These are phyloP conservation scores for Lactarius hengduanensis DNA, from an alignment of 768 basidiomycete species.

Conservation along the genomic window DNA sequence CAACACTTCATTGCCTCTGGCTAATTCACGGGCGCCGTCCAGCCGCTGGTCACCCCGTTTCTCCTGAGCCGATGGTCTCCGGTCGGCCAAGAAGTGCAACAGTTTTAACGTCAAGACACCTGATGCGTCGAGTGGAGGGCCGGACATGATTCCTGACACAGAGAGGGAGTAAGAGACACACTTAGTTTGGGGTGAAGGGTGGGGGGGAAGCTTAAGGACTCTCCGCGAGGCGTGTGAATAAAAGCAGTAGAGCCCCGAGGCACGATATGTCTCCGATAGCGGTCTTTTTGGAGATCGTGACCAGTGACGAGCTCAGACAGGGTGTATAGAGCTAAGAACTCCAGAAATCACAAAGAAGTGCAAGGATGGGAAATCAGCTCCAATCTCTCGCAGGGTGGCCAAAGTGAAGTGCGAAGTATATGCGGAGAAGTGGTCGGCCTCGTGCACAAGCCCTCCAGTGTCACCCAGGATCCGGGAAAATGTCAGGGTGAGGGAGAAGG, in stretches of 20 bases:
- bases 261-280: background rate
- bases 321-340: background rate
- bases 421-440: background rate
- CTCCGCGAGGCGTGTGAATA: background rate
- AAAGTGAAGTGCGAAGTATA: background rate
- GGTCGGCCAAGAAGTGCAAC: background rate
- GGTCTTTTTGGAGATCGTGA: background rate
- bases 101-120: slow-evolving; percentile 14
- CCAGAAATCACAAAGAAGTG: background rate
- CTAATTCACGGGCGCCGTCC: slow-evolving; percentile 9
- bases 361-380: background rate
- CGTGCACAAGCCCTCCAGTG: background rate
- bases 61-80: background rate
- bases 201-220: background rate
- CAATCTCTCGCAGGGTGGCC: background rate
- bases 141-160: background rate
- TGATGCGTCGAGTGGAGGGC: slow-evolving; percentile 8
- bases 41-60: slow-evolving; percentile 4
- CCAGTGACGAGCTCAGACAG: background rate
- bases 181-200: background rate
- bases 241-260: background rate
- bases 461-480: background rate
- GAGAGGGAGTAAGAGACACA: background rate
- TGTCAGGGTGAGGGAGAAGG: background rate
- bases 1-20: background rate